These are phyloP conservation scores for Blastobotrys apis DNA, from an alignment of 1,139 yeast species.

Conservation along the genomic window DNA sequence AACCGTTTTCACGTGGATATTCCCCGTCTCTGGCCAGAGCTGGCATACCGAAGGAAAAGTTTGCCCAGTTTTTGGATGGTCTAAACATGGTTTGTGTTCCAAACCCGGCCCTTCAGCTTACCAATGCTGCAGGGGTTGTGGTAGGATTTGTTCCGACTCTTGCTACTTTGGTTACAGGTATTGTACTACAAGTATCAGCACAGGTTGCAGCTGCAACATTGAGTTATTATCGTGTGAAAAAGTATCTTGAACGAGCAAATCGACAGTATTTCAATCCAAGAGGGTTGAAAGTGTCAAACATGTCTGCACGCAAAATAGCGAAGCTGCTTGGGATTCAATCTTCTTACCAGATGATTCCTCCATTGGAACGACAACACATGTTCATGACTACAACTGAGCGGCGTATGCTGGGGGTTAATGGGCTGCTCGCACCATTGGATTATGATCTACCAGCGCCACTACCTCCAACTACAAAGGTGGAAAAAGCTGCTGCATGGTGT, in stretches of 20 bases:
- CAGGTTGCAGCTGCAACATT: not conserved
- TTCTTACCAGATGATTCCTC: not conserved
- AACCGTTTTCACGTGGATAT: slow-evolving; percentile 2
- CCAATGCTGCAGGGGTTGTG: no score
- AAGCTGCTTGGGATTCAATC: not conserved
- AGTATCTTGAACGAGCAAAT: not conserved
- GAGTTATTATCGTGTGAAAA: not conserved
- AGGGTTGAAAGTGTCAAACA: not conserved
- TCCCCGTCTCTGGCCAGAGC: slow-evolving; percentile 1
- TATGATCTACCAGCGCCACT: no score
- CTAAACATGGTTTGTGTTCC: slow-evolving; percentile 2
- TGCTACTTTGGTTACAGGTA: not conserved
- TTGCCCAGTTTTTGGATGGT: slow-evolving; percentile 1
- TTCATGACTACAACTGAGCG: not conserved
- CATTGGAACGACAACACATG: not conserved
- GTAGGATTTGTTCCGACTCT: not conserved
- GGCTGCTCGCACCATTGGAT: not conserved
- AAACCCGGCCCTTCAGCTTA: not conserved
- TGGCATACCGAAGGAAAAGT: not conserved
- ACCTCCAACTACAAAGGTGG: no score
- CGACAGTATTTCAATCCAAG: slow-evolving; percentile 2
- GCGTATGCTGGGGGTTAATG: not conserved
- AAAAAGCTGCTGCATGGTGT: not conserved
- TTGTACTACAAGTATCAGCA: not conserved
- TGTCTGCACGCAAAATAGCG: not conserved